Conservation (phyloP, 768 basidiomycete species). For the Calocera viscosa region DNA sequence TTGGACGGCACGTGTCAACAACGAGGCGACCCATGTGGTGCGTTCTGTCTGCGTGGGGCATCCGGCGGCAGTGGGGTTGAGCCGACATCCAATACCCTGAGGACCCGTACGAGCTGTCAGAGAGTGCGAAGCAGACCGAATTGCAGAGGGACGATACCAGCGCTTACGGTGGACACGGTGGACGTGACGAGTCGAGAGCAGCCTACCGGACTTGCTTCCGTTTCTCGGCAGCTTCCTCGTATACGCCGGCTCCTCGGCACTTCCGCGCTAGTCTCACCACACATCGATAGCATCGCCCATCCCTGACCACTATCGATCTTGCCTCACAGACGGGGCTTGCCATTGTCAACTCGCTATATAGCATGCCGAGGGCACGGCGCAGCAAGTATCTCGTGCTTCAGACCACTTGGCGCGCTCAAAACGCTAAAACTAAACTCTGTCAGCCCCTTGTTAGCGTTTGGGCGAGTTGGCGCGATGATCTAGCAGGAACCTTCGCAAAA, state of each 20-base stretch:
- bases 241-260: background rate
- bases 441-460: too few relatives aligned
- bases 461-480: too few relatives aligned
- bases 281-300: background rate
- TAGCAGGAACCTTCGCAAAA: too few relatives aligned
- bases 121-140: background rate
- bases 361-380: background rate
- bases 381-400: background rate
- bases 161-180: background rate
- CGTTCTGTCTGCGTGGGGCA: background rate
- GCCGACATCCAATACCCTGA: background rate
- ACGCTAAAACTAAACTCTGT: background rate
- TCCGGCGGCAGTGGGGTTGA: background rate
- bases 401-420: background rate
- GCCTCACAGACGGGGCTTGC: background rate
- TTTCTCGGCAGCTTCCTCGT: background rate
- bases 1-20: constrained; percentile 6
- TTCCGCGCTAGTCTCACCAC: background rate
- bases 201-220: background rate
- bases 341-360: background rate
- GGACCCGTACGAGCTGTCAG: constrained; percentile 4
- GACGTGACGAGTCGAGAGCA: constrained; percentile 5
- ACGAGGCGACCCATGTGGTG: background rate
- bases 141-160: background rate
- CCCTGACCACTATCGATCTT: background rate